These are phyloP conservation scores for Erysimum cheiranthoides DNA, from an alignment of 345 rosid genomes.

Conservation along the genomic window DNA sequence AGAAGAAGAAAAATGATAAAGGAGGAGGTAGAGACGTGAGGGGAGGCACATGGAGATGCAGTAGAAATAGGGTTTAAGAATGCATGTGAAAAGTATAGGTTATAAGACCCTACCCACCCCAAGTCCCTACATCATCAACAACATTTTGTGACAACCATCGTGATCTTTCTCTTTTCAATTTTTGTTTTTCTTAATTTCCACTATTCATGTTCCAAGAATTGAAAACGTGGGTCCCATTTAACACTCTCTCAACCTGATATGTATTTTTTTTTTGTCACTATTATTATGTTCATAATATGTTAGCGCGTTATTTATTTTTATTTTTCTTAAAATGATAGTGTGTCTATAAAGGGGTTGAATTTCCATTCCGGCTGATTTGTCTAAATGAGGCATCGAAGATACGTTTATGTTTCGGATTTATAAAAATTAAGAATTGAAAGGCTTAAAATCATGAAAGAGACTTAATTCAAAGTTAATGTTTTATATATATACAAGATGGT, in stretches of 20 bases:
- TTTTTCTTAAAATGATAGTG: too few species aligned
- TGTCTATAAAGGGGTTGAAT: not conserved
- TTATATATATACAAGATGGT: constrained; percentile 27
- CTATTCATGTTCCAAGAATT: constrained; percentile 44
- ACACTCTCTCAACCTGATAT: constrained; percentile 32
- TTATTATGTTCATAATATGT: too few species aligned
- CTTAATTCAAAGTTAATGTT: not conserved
- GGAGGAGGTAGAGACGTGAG: constrained; percentile 40
- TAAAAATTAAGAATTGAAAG: not conserved
- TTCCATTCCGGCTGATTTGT: not conserved
- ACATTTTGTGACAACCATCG: constrained; percentile 50
- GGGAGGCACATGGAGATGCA: constrained; percentile 50
- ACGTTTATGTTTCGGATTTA: not conserved
- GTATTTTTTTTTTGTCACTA: not conserved
- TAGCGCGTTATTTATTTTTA: not conserved
- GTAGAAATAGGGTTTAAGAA: constrained; percentile 49
- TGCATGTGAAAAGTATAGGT: constrained; percentile 48
- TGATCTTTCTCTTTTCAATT: constrained; percentile 36
- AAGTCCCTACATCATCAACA: constrained; percentile 42
- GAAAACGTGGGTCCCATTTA: constrained; percentile 34
- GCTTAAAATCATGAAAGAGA: not conserved
- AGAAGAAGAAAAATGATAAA: not conserved
- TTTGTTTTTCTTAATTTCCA: constrained; percentile 32
- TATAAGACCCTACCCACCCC: constrained; percentile 42
- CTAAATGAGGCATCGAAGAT: not conserved